Conservation (phyloP, 495 filamentous ascomycete species). For the Aspergillus homomorphus region DNA sequence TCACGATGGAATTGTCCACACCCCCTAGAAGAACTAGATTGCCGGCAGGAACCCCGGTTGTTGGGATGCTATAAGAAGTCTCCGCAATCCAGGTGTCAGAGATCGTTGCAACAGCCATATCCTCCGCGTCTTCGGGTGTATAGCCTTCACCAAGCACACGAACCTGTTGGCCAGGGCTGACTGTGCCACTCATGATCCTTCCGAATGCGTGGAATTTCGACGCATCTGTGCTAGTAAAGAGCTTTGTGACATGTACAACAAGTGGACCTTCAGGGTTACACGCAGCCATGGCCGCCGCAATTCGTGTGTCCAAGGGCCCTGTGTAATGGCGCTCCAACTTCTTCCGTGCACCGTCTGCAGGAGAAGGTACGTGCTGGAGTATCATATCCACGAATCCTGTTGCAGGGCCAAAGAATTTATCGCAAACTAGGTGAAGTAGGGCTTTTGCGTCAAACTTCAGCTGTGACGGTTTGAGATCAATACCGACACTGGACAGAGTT, state of each 20-base stretch:
- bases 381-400: constrained; percentile 96
- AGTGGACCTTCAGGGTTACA: constrained; percentile 91
- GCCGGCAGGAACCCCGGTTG: constrained; percentile 90
- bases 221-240: constrained; percentile 86
- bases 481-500: constrained; percentile 76
- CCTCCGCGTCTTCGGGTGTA: constrained; percentile 95
- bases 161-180: constrained; percentile 74
- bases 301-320: constrained; percentile 84
- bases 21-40: constrained; percentile 89
- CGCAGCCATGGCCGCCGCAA: constrained; percentile 71
- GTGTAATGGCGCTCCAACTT: constrained; percentile 87
- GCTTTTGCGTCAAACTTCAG: constrained; percentile 86
- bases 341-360: constrained; percentile 70
- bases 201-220: constrained; percentile 85
- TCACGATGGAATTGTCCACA: constrained; percentile 97
- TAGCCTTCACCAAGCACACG: constrained; percentile 94
- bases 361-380: constrained; percentile 84
- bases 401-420: constrained; percentile 89
- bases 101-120: constrained; percentile 90
- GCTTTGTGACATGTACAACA: constrained; percentile 85
- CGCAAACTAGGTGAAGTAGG: constrained; percentile 84
- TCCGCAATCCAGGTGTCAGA: constrained; percentile 90
- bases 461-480: constrained; percentile 84
- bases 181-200: constrained; percentile 90
- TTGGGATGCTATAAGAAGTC: constrained; percentile 86